phyloP scores from a whole-genome alignment of 768 basidiomycete species.

The Pluteus cervinus region DNA sequence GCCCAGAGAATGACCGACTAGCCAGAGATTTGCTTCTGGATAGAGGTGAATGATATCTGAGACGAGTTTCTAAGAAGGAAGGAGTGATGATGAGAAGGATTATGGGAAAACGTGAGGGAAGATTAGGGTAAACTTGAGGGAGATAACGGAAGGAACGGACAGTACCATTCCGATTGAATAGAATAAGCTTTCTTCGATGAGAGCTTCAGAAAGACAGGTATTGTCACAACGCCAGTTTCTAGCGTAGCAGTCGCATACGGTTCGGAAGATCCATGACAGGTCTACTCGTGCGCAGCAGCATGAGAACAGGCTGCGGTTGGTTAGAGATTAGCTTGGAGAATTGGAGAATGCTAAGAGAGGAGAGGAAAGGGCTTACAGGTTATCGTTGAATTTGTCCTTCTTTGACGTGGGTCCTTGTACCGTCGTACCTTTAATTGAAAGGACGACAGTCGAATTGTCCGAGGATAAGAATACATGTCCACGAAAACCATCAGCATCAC shows the following conservation, averaged over 20 bases:
- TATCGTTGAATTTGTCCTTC: constrained; percentile 93
- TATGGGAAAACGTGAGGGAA: not conserved
- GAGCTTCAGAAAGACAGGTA: constrained; percentile 75
- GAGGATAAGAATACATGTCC: constrained; percentile 83
- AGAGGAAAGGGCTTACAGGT: constrained; percentile 33
- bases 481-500: constrained; percentile 73
- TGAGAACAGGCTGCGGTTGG: constrained; percentile 54
- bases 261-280: constrained; percentile 77
- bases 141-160: not conserved
- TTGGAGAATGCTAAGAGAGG: not conserved
- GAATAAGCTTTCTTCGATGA: constrained; percentile 87
- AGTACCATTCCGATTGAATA: constrained; percentile 83
- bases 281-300: constrained; percentile 94
- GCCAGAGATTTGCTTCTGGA: constrained; percentile 81
- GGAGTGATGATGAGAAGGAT: not conserved
- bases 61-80: constrained; percentile 61
- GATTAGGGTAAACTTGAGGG: constrained; percentile 2
- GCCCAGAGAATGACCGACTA: constrained; percentile 88
- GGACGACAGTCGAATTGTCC: constrained; percentile 76
- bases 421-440: constrained; percentile 88
- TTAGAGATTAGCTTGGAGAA: not conserved
- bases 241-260: constrained; percentile 86
- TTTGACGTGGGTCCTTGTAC: constrained; percentile 80
- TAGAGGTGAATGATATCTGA: constrained; percentile 83
- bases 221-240: constrained; percentile 69